Evolutionary conservation across 1,284 basidiomycete genomes (phyloP), one percentile per base, ranked within the genome.

Genomic region (Trichosporon faecale): DNA sequence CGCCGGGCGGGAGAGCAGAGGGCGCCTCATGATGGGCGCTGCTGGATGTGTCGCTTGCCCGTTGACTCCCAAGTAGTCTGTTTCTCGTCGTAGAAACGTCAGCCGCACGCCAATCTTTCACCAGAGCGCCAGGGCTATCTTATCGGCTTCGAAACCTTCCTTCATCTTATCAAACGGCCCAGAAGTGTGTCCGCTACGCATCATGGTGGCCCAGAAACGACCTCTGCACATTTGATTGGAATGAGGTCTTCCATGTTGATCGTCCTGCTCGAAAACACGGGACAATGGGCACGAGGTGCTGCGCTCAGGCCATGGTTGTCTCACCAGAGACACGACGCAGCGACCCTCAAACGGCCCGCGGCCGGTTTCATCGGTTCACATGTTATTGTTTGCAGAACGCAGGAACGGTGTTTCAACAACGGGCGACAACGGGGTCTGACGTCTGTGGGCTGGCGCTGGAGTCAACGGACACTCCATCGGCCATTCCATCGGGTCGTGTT

Each of bases 221-320:
- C 27, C 57, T 5, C 29, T 61, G 57, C 16, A 61, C 23, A 61
- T 61, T 61, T 61, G 57, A 61, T 61, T 61, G 57, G 57, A 61
- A 61, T 61, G 57, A 61, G 57, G 57, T 61, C 57, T 18, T 61
- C 29, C 14, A 29, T n/a, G 27, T 6, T 31, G 57, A 61, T 61
- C 57, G 57, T 61, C 57, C 29, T 1, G 29, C 14, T n/a, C 16
- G 57, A 18, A 16, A 27, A 33, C n/a, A 8, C 18, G 5, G 57
- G 31, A 61, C 57, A 61, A 61, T 61, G 29, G 57, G 2, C 21
- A 4, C 11, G 16, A 1, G 9, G 29, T 1, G 29, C 6, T 18
- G 25, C 29, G 57, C 57, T n/a, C 29, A 9, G 57, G 8, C 57
- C 57, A 6, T 9, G 2, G 7, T 3, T 11, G 49, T 25, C 21